These are phyloP conservation scores for Takakia lepidozioides DNA, from an alignment of 225 moss, liverwort and hornwort genomes.

Conservation along the genomic window DNA sequence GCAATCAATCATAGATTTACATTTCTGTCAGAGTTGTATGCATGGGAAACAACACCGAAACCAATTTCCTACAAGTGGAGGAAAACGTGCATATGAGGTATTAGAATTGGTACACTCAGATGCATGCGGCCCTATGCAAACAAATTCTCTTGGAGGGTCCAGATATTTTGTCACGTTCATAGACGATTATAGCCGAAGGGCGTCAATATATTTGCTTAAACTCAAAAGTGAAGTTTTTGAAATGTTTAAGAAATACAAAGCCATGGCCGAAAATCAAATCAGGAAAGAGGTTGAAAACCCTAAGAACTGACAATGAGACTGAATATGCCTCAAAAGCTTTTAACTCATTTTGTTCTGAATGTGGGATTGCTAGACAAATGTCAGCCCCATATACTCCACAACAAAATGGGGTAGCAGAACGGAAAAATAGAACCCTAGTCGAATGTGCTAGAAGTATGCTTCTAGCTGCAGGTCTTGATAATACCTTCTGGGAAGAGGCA, in stretches of 20 bases:
- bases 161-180: constrained; percentile 4
- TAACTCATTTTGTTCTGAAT: too few species aligned
- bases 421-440: too few species aligned
- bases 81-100: neutral
- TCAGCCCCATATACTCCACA: neutral
- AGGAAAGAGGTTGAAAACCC: neutral
- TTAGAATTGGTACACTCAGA: neutral
- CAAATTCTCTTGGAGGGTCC: neutral
- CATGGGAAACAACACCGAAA: constrained; percentile 1
- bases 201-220: neutral
- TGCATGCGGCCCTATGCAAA: neutral
- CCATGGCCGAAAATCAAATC: constrained; percentile 1
- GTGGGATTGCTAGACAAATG: constrained; percentile 5
- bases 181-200: neutral
- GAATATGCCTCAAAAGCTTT: too few species aligned
- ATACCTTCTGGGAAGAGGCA: constrained; percentile 5
- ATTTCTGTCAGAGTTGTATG: constrained; percentile 1
- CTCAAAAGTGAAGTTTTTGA: neutral
- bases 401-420: constrained; percentile 6
- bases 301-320: too few species aligned
- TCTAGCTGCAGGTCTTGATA: neutral
- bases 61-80: neutral
- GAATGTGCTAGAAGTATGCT: neutral
- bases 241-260: neutral
- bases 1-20: neutral